Base-by-base conservation (phyloP, 1,284 basidiomycete genomes). In the Jaminaea rosea region DNA sequence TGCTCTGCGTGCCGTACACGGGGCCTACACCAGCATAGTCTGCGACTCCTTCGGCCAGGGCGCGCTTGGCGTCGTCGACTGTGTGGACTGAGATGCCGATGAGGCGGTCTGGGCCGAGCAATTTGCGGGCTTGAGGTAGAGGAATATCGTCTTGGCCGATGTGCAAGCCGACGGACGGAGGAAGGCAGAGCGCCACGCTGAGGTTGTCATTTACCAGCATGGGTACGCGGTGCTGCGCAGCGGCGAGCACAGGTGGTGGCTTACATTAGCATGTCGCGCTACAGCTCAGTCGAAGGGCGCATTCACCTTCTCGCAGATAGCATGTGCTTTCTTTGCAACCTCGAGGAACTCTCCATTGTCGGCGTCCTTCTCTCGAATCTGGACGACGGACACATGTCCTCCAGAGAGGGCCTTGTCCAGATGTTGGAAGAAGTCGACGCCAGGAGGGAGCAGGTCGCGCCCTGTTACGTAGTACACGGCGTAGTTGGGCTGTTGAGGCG, bases 111-210 rank as follows among this genome's bases (percentile, higher is more conserved):
- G 79, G 69, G 0, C 88, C 88, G 0, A 96, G 78, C 21, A 66
- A 51, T 10, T 50, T 27, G 13, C 70, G 83, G 0, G 87, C 90
- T 26, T 83, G 68, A 2, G 77, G 60, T 1, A 88, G 78, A 1
- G 87, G 83, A 79, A 92, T 87, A 72, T 97, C 92, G 0, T 83
- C 82, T 76, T 97, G 92, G 3, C 92, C 92, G 46, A 97, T 78
- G 68, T 97, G 92, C 9, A 96, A 83, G 4, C 88, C 91, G 46
- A 83, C 82, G 1, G 84, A 84, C 8, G 73, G 73, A 46, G 69
- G 62, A 1, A 73, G 61, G 5, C 59, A 57, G 3, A 63, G 55
- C 13, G 62, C 65, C 1, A 73, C 63, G 29, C 59, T 52, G 11
- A 73, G 49, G 24, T 65, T 69, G 51, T 73, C 70, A 47, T 97